Base-by-base conservation (phyloP, 441 rosid genomes). In the Adansonia rubrostipa region DNA sequence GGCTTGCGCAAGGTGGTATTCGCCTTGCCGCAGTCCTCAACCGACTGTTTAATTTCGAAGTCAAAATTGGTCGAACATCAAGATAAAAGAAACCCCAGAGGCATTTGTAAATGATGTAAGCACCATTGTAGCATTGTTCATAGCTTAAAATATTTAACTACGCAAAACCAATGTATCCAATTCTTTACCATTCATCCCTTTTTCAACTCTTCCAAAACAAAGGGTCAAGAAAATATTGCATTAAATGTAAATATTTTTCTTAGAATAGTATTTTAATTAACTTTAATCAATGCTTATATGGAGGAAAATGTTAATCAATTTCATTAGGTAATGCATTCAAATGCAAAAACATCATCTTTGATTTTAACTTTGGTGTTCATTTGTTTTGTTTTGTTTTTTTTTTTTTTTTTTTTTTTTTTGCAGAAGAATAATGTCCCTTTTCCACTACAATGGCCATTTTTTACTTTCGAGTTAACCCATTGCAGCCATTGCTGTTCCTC, bases 1-100 rank as follows among this genome's bases (percentile, higher is more conserved):
- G 95, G 77, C 87, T 95, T 13, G 99, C 97, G 11, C 97, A 96
- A 88, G 92, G 86, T 0, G 94, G 98, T 40, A 79, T 93, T 70
- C 92, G 94, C 44, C 74, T 93, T 6, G 99, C 98, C 6, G 91
- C 92, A 2, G 87, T 86, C 33, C 92, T 93, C 67, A 96, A 92
- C 86, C 91, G 90, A 5, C 82, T 92, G 6, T 89, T 93, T 77
- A 68, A 89, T 80, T 79, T 91, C 72, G 76, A 79, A 44, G 36
- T 68, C 0, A 85, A 80, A 87, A 71, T 89, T 51, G 82, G 89
- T 66, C 75, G 63, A 77, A 83, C 80, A 62, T 85, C 86, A 88
- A 75, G 80, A 76, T 33, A 70, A 63, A 24, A 28, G 11, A 81
- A 40, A 76, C 75, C 74, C 48, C 11, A 15, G 61, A 74, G 62